Conservation (phyloP, 2,329 filamentous ascomycete species). For the Bertia moriformis region DNA sequence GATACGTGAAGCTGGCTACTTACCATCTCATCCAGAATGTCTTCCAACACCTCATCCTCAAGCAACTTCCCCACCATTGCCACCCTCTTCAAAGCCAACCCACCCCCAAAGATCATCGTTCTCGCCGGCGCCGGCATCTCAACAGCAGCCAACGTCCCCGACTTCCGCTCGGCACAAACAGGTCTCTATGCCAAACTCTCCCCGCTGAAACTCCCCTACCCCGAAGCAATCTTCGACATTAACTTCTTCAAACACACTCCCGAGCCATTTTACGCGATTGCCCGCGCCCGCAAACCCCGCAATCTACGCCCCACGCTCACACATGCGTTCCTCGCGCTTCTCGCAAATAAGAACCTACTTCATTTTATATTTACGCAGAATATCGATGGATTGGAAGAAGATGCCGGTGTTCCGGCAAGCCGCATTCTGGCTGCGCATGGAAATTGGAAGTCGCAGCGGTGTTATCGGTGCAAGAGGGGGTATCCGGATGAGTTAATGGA, state of each 20-base stretch:
- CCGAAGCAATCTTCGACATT: conserved; percentile 91
- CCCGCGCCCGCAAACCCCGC: conserved; percentile 82
- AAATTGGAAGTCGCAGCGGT: conserved; percentile 80
- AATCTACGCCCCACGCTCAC: conserved; percentile 78
- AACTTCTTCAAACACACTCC: conserved; percentile 74
- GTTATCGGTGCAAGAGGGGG: conserved; percentile 67
- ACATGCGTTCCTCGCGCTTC: conserved; percentile 73
- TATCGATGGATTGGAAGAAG: conserved; percentile 84
- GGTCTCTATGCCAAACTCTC: conserved; percentile 88
- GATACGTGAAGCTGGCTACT: no score
- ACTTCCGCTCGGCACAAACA: conserved; percentile 85
- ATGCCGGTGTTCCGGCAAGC: conserved; percentile 67
- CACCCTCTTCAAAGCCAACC: no score
- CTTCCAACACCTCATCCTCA: no score
- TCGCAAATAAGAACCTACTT: conserved; percentile 65
- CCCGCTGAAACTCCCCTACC: conserved; percentile 69
- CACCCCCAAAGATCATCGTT: conserved; percentile 76
- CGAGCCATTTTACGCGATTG: conserved; percentile 79
- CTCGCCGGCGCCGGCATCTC: conserved; percentile 86
- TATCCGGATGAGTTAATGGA: conserved; percentile 67
- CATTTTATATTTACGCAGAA: conserved; percentile 92
- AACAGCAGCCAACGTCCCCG: conserved; percentile 65
- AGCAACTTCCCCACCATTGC: no score
- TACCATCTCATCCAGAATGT: no score
- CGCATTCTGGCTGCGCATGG: conserved; percentile 88